phyloP scores from a whole-genome alignment of 768 basidiomycete genomes.

The Trametes maxima region DNA sequence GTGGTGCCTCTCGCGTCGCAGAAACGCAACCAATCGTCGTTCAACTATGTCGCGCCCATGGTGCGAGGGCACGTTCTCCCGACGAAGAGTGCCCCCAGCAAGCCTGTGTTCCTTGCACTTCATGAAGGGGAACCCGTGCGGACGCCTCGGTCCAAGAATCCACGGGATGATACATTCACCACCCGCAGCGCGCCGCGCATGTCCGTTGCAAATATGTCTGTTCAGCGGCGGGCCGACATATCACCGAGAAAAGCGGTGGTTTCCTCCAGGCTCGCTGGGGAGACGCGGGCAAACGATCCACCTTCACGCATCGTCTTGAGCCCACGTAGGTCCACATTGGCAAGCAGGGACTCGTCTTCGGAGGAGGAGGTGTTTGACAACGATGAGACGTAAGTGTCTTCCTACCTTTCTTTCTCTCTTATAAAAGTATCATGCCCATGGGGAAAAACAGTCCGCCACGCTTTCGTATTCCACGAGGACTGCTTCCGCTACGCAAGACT shows the following conservation, averaged over 20 bases:
- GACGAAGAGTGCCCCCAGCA: neutral
- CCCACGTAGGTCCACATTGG: too few relatives aligned
- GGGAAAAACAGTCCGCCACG: neutral
- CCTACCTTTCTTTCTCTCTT: too few relatives aligned
- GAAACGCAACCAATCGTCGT: slow-evolving; percentile 6
- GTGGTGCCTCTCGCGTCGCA: neutral
- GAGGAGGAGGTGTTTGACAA: neutral
- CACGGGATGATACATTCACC: neutral
- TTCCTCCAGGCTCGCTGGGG: neutral
- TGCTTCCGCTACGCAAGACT: neutral
- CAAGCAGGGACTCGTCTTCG: neutral
- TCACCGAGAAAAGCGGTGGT: slow-evolving; percentile 9
- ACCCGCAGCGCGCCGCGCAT: neutral
- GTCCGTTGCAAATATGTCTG: slow-evolving; percentile 12
- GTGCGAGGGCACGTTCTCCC: neutral
- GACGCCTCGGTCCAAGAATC: neutral
- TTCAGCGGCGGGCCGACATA: slow-evolving; percentile 7
- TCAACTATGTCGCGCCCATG: slow-evolving; percentile 15
- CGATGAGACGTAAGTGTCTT: neutral
- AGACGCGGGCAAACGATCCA: neutral
- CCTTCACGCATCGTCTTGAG: neutral
- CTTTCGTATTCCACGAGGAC: neutral
- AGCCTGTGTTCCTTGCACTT: neutral
- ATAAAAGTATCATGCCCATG: neutral
- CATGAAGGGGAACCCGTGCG: neutral